Percentiles rank a stretch among this genome's conserved stretches.
Evolutionary conservation across 495 filamentous ascomycete species (phyloP).

Genomic region (Penicillium cosmopolitanum): DNA sequence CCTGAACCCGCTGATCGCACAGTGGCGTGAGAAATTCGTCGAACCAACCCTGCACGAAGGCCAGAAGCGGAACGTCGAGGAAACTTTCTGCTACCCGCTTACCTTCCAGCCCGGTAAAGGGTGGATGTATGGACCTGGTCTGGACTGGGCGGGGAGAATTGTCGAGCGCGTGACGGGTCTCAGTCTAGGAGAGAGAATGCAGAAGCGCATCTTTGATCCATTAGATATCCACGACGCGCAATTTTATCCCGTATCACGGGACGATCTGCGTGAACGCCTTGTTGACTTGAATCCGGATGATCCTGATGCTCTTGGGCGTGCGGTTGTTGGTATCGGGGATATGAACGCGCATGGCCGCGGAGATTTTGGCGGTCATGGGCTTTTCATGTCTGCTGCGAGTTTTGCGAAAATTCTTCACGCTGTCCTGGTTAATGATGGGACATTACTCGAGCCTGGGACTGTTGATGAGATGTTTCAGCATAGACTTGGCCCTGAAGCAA

Average conservation of each 20-base stretch:
- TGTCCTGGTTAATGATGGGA: slow-evolving; percentile 49
- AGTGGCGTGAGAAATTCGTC: slow-evolving; percentile 40
- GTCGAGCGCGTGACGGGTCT: slow-evolving; percentile 43
- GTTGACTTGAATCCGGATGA: slow-evolving; percentile 38
- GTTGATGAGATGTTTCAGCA: slow-evolving; percentile 56
- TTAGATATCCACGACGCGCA: slow-evolving; percentile 47
- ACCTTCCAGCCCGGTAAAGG: slow-evolving; percentile 51
- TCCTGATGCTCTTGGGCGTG: slow-evolving; percentile 25
- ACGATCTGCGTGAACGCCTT: slow-evolving; percentile 40
- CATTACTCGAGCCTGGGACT: slow-evolving; percentile 44
- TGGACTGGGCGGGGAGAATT: slow-evolving; percentile 56
- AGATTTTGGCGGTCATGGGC: slow-evolving; percentile 57
- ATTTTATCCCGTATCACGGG: slow-evolving; percentile 39
- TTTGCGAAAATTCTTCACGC: slow-evolving; percentile 55
- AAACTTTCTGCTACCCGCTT: slow-evolving; percentile 41
- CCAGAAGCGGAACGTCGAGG: slow-evolving; percentile 19
- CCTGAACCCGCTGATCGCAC: slow-evolving; percentile 34
- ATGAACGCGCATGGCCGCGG: slow-evolving; percentile 30
- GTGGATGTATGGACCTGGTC: slow-evolving; percentile 53
- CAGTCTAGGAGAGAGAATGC: slow-evolving; percentile 49
- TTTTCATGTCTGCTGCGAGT: slow-evolving; percentile 48
- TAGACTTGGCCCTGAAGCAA: slow-evolving; percentile 41
- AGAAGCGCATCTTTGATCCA: slow-evolving; percentile 46
- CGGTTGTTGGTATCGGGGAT: slow-evolving; percentile 32
- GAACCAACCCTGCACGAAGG: slow-evolving; percentile 15